A percentile compares a stretch with the other conserved stretches of the same genome.
phyloP scores from a whole-genome alignment of 352 stramenopile species.

The Pythium insidiosum region DNA sequence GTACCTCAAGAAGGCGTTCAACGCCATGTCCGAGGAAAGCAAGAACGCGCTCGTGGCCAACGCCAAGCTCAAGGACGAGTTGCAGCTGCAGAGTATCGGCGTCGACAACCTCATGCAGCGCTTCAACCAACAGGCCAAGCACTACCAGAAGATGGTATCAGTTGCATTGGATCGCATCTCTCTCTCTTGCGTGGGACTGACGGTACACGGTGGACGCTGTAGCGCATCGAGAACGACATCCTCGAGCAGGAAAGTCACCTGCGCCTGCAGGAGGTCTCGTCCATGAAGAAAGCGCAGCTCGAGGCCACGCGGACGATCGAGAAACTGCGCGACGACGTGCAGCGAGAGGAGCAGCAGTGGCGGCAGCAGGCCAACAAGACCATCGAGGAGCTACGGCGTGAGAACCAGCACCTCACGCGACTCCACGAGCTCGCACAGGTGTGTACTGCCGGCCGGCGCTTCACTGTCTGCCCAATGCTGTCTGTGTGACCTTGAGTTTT shows the following conservation, averaged over 20 bases:
- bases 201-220: background rate
- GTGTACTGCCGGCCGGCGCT: too few relatives aligned
- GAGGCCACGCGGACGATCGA: slow-evolving; percentile 41
- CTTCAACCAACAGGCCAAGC: slow-evolving; percentile 54
- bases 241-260: slow-evolving; percentile 62
- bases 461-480: too few relatives aligned
- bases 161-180: background rate
- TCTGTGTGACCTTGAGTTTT: too few relatives aligned
- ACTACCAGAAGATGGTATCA: slow-evolving; percentile 55
- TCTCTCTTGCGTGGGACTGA: background rate
- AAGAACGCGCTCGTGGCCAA: slow-evolving; percentile 80
- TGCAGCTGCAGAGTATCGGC: slow-evolving; percentile 69
- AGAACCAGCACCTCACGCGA: slow-evolving; percentile 50
- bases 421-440: slow-evolving; percentile 47
- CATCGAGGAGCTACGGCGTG: slow-evolving; percentile 49
- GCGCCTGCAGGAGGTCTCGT: slow-evolving; percentile 44
- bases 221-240: slow-evolving; percentile 79
- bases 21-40: slow-evolving; percentile 77
- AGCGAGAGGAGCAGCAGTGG: slow-evolving; percentile 43
- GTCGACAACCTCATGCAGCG: slow-evolving; percentile 78
- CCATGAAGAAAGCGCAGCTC: slow-evolving; percentile 59
- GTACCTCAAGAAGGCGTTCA: slow-evolving; percentile 77
- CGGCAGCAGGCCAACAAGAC: slow-evolving; percentile 37
- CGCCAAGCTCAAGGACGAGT: slow-evolving; percentile 73
- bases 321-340: slow-evolving; percentile 46